Evolutionary conservation across 495 filamentous ascomycete genomes (phyloP), one percentile per base, ranked within the genome.

Genomic region (Penicillium cosmopolitanum): DNA sequence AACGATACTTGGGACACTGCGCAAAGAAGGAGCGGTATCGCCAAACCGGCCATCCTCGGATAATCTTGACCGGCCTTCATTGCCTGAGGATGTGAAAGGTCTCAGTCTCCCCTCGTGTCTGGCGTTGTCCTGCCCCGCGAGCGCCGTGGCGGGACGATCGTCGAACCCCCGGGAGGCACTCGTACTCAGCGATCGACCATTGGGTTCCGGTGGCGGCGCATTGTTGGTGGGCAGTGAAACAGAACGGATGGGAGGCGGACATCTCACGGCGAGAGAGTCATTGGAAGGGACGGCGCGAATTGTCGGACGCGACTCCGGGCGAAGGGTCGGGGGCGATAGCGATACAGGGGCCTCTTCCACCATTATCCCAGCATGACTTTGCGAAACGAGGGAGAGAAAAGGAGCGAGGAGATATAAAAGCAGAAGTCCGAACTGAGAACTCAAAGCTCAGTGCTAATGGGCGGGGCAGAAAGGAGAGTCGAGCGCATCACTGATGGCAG

Each of bases 361-460:
- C 73, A 78, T 78, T 72, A 74, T 78, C 66, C 71, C 67, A 63
- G 70, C 75, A 78, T 78, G 74, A 63, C 75, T 75, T 73, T 64
- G 33, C 55, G 43, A 55, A 35, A 46, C 25, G 51, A 33, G 47
- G 38, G 50, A 47, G 48, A 18, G 55, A 43, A 55, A 34, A 15
- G 52, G 13, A 50, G 21, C 23, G 51, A 53, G 21, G 50, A 50
- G 60, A 28, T 54, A 55, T 19, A 50, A 35, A 16, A n/a, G 11
- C 38, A 50, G 48, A 63, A 58, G 11, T 57, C 48, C 25, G 23
- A 50, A 60, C 43, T 52, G 61, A 64, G 51, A 31, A 31, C 28
- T 31, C 28, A 31, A 31, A 31, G 28, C 28, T 31, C 28, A 31
- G 28, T 31, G 23, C 23, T 23, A 31, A 31, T 55, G 56, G 51